Conservation (phyloP, 2,329 filamentous ascomycete genomes). For the Didymella pinodella region DNA sequence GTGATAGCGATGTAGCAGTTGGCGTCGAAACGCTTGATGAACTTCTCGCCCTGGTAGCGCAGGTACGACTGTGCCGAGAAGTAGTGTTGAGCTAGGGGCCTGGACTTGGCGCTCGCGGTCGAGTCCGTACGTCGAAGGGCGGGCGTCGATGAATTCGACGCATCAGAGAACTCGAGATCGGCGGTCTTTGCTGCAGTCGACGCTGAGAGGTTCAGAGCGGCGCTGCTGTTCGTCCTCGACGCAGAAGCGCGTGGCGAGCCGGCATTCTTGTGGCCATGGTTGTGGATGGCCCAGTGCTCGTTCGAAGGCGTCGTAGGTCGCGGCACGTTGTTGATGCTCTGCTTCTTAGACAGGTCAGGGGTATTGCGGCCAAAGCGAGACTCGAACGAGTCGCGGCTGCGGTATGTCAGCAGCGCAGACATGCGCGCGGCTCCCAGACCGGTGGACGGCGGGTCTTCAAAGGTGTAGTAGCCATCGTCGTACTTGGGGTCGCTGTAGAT, state of each 20-base stretch:
- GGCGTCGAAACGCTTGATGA: constrained; percentile 94
- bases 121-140: constrained; percentile 29
- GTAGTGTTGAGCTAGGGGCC: constrained; percentile 69
- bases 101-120: constrained; percentile 44
- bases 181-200: constrained; percentile 34
- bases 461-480: constrained; percentile 92
- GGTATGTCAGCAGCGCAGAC: constrained; percentile 94
- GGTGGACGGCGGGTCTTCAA: constrained; percentile 83
- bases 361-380: constrained; percentile 92
- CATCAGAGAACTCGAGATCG: constrained; percentile 58
- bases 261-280: constrained; percentile 60
- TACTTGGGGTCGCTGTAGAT: constrained; percentile 99
- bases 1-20: constrained; percentile 99
- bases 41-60: constrained; percentile 94
- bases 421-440: constrained; percentile 94
- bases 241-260: constrained; percentile 52
- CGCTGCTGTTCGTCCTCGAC: constrained; percentile 48
- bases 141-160: constrained; percentile 47
- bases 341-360: constrained; percentile 81
- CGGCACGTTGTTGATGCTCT: constrained; percentile 77
- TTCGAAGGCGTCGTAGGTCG: constrained; percentile 55
- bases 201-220: constrained; percentile 31
- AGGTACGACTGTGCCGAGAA: constrained; percentile 98
- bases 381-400: constrained; percentile 96
- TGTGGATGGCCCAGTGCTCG: constrained; percentile 62